Percentiles rank a stretch among this genome's conserved stretches.
These are phyloP conservation scores for Flaveria robusta DNA, from an alignment of 129 eudicot species.

Conservation along the genomic window DNA sequence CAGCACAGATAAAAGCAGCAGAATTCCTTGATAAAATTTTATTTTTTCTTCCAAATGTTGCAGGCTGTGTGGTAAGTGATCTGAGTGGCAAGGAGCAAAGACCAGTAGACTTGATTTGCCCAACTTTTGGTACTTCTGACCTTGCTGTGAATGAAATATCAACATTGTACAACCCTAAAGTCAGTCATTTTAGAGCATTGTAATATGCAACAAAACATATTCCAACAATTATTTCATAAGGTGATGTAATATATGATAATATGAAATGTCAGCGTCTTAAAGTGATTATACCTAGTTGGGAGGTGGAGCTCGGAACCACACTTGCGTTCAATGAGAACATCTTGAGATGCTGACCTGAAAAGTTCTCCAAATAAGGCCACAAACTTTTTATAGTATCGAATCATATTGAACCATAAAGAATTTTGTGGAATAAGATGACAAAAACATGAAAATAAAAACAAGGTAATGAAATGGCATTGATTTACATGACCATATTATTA, in stretches of 20 bases:
- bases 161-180: constrained; percentile 25
- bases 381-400: constrained; percentile 4
- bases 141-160: constrained; percentile 36
- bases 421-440: background rate
- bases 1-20: constrained; percentile 55
- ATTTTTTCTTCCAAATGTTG: constrained; percentile 26
- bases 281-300: constrained; percentile 46
- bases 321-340: constrained; percentile 48
- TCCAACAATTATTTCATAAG: background rate
- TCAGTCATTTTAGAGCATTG: constrained; percentile 1
- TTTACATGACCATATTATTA: background rate
- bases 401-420: constrained; percentile 1
- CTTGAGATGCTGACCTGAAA: constrained; percentile 27
- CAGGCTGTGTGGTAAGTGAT: constrained; percentile 37
- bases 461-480: background rate
- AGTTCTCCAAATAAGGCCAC: constrained; percentile 6
- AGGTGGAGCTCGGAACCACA: constrained; percentile 41
- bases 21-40: constrained; percentile 31
- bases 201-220: constrained; percentile 4
- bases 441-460: background rate
- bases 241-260: background rate
- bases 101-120: constrained; percentile 35
- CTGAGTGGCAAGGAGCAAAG: constrained; percentile 28
- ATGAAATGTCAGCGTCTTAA: background rate
- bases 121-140: constrained; percentile 39